Conservation (phyloP, 331 rosid genomes). For the Ulmus americana region DNA sequence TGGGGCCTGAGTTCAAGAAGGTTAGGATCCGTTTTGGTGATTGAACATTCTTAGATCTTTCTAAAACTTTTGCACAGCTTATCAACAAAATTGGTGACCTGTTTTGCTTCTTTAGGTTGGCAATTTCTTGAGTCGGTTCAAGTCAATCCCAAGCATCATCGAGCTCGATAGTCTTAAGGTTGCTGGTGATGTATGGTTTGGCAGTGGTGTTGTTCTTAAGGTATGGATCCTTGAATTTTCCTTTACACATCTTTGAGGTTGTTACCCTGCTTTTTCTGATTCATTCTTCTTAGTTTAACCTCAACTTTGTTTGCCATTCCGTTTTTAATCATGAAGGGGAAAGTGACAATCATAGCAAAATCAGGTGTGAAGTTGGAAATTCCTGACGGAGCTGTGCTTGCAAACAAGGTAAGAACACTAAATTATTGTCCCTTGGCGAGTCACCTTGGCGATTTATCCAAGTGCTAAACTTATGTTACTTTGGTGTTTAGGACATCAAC, state of each 20-base stretch:
- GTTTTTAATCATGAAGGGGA: conserved; percentile 38
- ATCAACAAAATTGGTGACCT: conserved; percentile 20
- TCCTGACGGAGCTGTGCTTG: conserved; percentile 51
- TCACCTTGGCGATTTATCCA: neutral
- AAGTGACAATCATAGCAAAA: conserved; percentile 43
- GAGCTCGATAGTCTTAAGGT: conserved; percentile 86
- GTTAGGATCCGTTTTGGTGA: conserved; percentile 30
- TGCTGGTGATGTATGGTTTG: conserved; percentile 86
- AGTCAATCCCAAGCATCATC: conserved; percentile 80
- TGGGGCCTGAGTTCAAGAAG: conserved; percentile 95
- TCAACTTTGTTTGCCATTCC: neutral
- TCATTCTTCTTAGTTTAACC: neutral
- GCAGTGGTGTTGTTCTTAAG: conserved; percentile 70
- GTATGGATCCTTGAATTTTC: conserved; percentile 33
- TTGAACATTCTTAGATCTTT: conserved; percentile 5
- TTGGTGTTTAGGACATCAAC: conserved; percentile 42
- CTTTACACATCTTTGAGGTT: neutral
- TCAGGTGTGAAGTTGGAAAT: conserved; percentile 51
- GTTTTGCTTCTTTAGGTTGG: conserved; percentile 49
- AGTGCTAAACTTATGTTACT: conserved; percentile 10
- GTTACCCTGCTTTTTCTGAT: neutral
- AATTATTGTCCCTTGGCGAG: conserved; percentile 1
- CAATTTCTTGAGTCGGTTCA: conserved; percentile 71
- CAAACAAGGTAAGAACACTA: conserved; percentile 47
- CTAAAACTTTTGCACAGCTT: conserved; percentile 8